Conservation (phyloP, 768 basidiomycete genomes). For the Lactarius hengduanensis region DNA sequence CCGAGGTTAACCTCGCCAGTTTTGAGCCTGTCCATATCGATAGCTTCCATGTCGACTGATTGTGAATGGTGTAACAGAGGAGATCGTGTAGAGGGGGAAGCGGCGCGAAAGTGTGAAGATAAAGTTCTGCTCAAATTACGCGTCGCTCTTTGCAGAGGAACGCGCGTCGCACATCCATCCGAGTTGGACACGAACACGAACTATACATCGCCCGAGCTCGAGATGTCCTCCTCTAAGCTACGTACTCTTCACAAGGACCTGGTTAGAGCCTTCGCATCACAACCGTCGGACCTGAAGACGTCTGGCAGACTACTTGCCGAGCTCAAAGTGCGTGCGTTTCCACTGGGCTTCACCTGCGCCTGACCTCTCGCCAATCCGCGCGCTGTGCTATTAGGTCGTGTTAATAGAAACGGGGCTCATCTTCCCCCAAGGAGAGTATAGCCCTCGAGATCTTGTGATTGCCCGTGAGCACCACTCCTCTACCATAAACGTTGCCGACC, state of each 20-base stretch:
- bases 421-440: constrained; percentile 64
- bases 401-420: constrained; percentile 76
- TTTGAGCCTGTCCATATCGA: constrained; percentile 88
- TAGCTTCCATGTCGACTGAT: constrained; percentile 46
- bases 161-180: constrained; percentile 23
- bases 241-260: constrained; percentile 64
- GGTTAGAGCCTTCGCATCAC: constrained; percentile 60
- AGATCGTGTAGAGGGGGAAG: constrained; percentile 24
- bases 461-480: constrained; percentile 19
- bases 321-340: constrained; percentile 68
- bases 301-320: constrained; percentile 61
- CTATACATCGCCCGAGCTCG: not conserved
- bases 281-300: constrained; percentile 65
- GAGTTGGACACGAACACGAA: constrained; percentile 6
- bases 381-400: constrained; percentile 52
- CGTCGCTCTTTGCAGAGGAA: constrained; percentile 39
- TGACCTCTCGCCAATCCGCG: not conserved
- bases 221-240: constrained; percentile 55
- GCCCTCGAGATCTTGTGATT: constrained; percentile 57
- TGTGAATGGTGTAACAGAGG: constrained; percentile 30
- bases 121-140: constrained; percentile 37
- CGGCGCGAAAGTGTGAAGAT: constrained; percentile 24
- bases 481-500: not conserved
- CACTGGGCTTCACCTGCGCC: not conserved
- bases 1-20: constrained; percentile 95